These are phyloP conservation scores for Ophiostoma perfectum DNA, from an alignment of 2,329 filamentous ascomycete species.

Conservation along the genomic window DNA sequence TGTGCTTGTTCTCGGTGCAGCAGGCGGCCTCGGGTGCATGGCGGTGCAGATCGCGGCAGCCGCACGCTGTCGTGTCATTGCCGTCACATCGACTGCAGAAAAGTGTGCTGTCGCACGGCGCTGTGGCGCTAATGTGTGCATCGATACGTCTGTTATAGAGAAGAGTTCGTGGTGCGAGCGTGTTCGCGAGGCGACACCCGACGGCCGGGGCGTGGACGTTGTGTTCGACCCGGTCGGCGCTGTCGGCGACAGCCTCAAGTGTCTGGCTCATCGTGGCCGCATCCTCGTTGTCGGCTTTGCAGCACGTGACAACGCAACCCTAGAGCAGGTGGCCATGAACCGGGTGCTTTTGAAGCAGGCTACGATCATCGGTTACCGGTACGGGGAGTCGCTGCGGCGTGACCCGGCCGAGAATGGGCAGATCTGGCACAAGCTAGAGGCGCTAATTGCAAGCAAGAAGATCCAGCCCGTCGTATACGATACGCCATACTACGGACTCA, in stretches of 20 bases:
- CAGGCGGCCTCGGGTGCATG: constrained; percentile 51
- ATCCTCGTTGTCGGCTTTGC: background rate
- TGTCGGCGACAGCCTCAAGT: constrained; percentile 49
- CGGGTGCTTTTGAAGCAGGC: background rate
- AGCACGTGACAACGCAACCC: background rate
- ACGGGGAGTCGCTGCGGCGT: background rate
- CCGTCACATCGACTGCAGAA: constrained; percentile 42
- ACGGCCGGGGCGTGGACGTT: constrained; percentile 48
- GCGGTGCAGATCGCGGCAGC: constrained; percentile 50
- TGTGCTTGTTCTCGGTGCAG: constrained; percentile 51
- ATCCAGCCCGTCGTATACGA: background rate
- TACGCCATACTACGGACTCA: background rate
- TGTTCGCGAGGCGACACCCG: constrained; percentile 41
- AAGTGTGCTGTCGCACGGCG: constrained; percentile 40
- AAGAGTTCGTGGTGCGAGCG: background rate
- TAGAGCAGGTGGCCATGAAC: background rate
- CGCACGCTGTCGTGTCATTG: constrained; percentile 44
- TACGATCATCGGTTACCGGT: background rate
- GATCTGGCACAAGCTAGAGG: background rate
- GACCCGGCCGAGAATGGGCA: constrained; percentile 25
- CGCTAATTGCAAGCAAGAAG: background rate
- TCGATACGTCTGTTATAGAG: background rate
- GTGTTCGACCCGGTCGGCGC: constrained; percentile 55
- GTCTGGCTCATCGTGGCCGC: constrained; percentile 47
- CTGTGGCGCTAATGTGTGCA: background rate